Base-by-base conservation (phyloP, 2,329 filamentous ascomycete species). In the Neonectria punicea region DNA sequence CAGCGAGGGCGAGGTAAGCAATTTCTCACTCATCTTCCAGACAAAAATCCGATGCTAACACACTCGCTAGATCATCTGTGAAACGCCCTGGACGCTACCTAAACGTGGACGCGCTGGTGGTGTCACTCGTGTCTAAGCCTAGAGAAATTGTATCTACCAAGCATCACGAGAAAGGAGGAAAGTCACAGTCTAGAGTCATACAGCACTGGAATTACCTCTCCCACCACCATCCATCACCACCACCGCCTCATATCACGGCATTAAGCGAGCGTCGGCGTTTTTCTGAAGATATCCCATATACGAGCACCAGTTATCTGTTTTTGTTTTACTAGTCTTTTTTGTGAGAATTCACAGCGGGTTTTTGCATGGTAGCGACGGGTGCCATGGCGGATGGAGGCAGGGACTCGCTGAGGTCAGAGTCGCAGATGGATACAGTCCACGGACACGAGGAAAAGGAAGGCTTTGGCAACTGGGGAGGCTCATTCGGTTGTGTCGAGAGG, bases 1-100 rank as follows among this genome's bases (percentile, higher is more conserved):
- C 75, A 96, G 92, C 75, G 95, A 99, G 80, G 96, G 96, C 80
- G 96, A 99, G 90, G 94, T 97, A 81, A 77, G 91, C n/a, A n/a
- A n/a, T n/a, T n/a, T n/a, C n/a, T n/a, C n/a, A n/a, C n/a, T n/a
- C 14, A 6, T 13, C 58, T 3, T 13, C 4, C 8, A 13, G 32
- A 14, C 5, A 1, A 25, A 2, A 5, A 28, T 7, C 32, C 30
- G 10, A 56, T 32, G 5, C 67, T 70, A 61, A 73, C 61, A 57
- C 49, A n/a, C 5, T 2, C 11, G 30, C 16, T 61, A 92, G 89
- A 86, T 90, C 62, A 87, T 92, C 60, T 92, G 90, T 77, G 83
- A 87, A 50, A 87, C 88, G 73, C 90, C 90, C 16, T 93, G 90
- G 90, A 90, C 90, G 54, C 81, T 93, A 54, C 90, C 90, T 2